Conservation (phyloP, 2,329 filamentous ascomycete genomes). For the Colletotrichum destructivum region DNA sequence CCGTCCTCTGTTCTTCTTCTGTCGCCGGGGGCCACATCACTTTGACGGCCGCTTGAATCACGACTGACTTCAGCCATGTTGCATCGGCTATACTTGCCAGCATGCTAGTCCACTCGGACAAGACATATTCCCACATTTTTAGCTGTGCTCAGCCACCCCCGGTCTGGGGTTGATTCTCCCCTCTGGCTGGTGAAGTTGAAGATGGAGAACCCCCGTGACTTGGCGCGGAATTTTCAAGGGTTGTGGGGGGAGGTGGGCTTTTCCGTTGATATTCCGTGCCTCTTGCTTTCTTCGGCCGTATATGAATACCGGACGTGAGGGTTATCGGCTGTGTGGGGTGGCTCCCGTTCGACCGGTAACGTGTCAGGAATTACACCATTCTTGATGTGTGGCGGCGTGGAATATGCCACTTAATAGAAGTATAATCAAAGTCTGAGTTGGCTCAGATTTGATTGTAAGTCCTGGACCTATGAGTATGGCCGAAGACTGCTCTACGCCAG, state of each 20-base stretch:
- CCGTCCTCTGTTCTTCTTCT: background rate
- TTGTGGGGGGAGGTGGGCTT: slow-evolving; percentile 16
- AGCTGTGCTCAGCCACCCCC: slow-evolving; percentile 37
- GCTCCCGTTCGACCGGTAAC: too few relatives aligned
- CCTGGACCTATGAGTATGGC: too few relatives aligned
- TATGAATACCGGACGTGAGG: background rate
- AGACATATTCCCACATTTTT: slow-evolving; percentile 24
- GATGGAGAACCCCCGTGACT: slow-evolving; percentile 13
- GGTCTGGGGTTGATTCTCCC: slow-evolving; percentile 10
- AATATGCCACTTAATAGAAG: background rate
- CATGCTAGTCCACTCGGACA: background rate
- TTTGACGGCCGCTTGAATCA: background rate
- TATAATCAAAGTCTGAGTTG: background rate
- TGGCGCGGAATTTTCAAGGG: slow-evolving; percentile 26
- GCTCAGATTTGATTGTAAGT: too few relatives aligned
- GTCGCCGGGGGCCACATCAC: background rate
- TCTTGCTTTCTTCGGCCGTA: background rate
- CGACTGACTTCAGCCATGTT: background rate
- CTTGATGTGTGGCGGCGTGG: too few relatives aligned
- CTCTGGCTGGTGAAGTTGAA: background rate
- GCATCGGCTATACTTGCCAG: slow-evolving; percentile 34
- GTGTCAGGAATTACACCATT: background rate
- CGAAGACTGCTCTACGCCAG: background rate
- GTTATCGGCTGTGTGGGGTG: background rate
- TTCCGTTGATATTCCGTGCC: slow-evolving; percentile 13